phyloP scores from a whole-genome alignment of 495 filamentous ascomycete species.

The Amorphotheca resinae region DNA sequence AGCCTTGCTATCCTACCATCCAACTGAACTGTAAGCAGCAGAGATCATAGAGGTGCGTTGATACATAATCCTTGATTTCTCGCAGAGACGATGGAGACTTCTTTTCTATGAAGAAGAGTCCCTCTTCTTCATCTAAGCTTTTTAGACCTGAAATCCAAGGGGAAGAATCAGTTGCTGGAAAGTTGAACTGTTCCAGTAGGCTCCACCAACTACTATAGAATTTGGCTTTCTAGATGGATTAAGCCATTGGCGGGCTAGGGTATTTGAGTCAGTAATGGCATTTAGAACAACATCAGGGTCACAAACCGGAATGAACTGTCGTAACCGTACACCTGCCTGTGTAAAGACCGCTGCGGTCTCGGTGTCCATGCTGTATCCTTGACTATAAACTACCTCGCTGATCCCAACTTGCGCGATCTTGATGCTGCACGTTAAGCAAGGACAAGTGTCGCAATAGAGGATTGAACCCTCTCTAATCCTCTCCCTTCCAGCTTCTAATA shows the following conservation, averaged over 20 bases:
- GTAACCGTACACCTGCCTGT: constrained; percentile 61
- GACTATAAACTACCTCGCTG: constrained; percentile 83
- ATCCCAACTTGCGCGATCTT: constrained; percentile 97
- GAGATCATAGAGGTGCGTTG: too few relatives aligned
- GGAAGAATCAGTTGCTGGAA: too few relatives aligned
- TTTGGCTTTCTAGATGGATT: constrained; percentile 36
- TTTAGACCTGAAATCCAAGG: too few relatives aligned
- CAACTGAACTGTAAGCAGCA: too few relatives aligned
- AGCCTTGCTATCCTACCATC: too few relatives aligned
- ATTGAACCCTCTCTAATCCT: constrained; percentile 60
- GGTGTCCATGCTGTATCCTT: constrained; percentile 86
- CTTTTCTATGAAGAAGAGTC: too few relatives aligned
- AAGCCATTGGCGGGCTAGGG: constrained; percentile 38
- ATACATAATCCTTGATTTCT: too few relatives aligned
- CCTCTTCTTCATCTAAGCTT: too few relatives aligned
- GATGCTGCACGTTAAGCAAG: constrained; percentile 95
- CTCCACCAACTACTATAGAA: too few relatives aligned
- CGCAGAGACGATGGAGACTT: too few relatives aligned
- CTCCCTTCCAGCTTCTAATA: constrained; percentile 88
- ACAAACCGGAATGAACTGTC: constrained; percentile 74
- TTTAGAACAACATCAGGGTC: constrained; percentile 2
- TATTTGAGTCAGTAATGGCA: constrained; percentile 8
- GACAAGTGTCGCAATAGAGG: constrained; percentile 94
- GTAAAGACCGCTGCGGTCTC: constrained; percentile 69
- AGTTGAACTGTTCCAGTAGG: too few relatives aligned